These are phyloP conservation scores for Lyophyllum shimeji DNA, from an alignment of 768 basidiomycete species.

Conservation along the genomic window DNA sequence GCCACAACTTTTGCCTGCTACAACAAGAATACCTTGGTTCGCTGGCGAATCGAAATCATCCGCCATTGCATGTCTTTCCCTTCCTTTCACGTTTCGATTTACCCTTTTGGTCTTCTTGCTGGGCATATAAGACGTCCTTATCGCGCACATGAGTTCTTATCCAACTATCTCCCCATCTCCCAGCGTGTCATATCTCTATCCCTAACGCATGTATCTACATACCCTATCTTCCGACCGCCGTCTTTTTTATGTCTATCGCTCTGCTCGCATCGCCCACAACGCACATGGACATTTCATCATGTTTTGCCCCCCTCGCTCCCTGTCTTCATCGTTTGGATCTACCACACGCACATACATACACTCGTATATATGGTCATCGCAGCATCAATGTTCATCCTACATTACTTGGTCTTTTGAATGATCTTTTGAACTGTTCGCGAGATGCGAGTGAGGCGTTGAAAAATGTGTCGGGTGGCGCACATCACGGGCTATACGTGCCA, in stretches of 20 bases:
- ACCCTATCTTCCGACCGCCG: neutral
- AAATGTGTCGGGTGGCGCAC: neutral
- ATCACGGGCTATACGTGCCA: too few relatives aligned
- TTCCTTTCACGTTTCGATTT: slow-evolving; percentile 1
- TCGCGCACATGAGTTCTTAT: neutral
- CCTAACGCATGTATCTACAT: slow-evolving; percentile 9
- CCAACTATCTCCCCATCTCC: neutral
- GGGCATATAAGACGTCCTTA: neutral
- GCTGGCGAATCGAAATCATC: slow-evolving; percentile 5
- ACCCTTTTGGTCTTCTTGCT: neutral
- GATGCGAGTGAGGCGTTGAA: neutral
- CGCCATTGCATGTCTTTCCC: slow-evolving; percentile 4
- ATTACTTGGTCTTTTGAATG: neutral
- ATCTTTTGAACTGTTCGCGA: neutral
- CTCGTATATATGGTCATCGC: neutral
- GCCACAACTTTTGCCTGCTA: neutral
- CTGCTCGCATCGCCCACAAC: slow-evolving; percentile 2
- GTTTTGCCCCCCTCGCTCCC: neutral
- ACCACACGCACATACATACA: slow-evolving; percentile 1
- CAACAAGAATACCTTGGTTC: neutral
- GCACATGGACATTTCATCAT: slow-evolving; percentile 6
- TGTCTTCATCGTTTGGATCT: slow-evolving; percentile 3
- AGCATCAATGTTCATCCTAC: slow-evolving; percentile 6
- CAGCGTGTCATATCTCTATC: slow-evolving; percentile 4
- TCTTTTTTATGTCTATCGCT: neutral